Percentiles rank a stretch among this genome's conserved stretches.
Conservation (phyloP, 345 rosid genomes). For the Ceriops tagal region DNA sequence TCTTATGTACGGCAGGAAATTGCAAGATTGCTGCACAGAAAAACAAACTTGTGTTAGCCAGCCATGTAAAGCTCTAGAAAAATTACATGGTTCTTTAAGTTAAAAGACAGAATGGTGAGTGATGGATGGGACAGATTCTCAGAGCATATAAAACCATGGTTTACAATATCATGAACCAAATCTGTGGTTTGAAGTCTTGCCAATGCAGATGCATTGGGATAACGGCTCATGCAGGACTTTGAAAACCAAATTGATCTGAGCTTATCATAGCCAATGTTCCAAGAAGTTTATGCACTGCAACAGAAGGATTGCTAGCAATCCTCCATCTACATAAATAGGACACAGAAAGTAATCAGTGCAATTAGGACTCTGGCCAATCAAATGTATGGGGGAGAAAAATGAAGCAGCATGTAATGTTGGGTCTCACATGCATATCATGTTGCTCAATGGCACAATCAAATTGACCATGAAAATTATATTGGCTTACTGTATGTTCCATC, state of each 20-base stretch:
- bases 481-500: slow-evolving; percentile 96
- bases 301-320: background rate
- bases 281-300: background rate
- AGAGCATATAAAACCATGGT: background rate
- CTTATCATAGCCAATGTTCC: background rate
- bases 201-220: background rate
- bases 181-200: background rate
- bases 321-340: background rate
- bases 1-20: slow-evolving; percentile 73
- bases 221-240: background rate
- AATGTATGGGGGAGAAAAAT: background rate
- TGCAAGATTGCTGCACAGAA: slow-evolving; percentile 79
- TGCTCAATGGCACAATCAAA: slow-evolving; percentile 8
- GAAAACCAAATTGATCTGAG: background rate
- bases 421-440: background rate
- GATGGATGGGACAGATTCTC: background rate
- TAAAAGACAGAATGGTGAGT: background rate
- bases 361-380: background rate
- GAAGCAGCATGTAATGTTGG: background rate
- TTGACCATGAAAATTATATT: slow-evolving; percentile 9
- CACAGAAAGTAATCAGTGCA: background rate
- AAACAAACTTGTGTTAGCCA: slow-evolving; percentile 17
- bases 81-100: background rate
- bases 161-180: background rate
- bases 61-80: background rate